These are phyloP conservation scores for Alternaria arbusti DNA, from an alignment of 2,329 filamentous ascomycete species.

Conservation along the genomic window DNA sequence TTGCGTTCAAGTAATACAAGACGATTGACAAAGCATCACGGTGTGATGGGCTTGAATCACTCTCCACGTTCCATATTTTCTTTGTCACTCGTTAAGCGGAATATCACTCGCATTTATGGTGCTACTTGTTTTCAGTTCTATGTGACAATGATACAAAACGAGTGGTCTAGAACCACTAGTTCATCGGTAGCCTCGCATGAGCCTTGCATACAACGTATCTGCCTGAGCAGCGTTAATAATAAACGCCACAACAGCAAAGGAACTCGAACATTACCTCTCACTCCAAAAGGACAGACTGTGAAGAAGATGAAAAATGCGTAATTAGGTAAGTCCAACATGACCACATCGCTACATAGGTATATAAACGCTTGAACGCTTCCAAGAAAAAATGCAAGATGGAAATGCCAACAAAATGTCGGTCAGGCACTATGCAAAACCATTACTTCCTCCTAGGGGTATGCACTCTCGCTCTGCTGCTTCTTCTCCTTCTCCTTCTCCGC, in stretches of 20 bases:
- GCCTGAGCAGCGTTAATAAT: background rate
- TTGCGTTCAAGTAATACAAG: background rate
- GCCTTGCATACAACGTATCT: background rate
- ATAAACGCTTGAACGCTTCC: constrained; percentile 25
- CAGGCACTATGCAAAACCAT: background rate
- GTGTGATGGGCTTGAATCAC: background rate
- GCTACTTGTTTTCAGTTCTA: background rate
- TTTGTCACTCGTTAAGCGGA: background rate
- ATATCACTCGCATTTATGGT: background rate
- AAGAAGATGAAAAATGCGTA: background rate
- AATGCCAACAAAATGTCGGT: background rate
- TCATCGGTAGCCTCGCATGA: background rate
- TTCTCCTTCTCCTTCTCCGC: background rate
- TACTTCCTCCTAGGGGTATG: background rate
- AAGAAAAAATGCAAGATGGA: background rate
- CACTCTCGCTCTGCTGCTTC: background rate
- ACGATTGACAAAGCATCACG: background rate
- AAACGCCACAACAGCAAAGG: background rate
- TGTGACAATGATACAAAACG: background rate
- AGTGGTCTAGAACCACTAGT: background rate
- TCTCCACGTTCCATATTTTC: too few species aligned
- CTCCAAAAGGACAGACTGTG: background rate
- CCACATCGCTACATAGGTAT: background rate
- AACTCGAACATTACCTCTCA: background rate
- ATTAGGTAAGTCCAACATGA: constrained; percentile 4